These are phyloP conservation scores for Phytophthora pini DNA, from an alignment of 352 stramenopile species.

Conservation along the genomic window DNA sequence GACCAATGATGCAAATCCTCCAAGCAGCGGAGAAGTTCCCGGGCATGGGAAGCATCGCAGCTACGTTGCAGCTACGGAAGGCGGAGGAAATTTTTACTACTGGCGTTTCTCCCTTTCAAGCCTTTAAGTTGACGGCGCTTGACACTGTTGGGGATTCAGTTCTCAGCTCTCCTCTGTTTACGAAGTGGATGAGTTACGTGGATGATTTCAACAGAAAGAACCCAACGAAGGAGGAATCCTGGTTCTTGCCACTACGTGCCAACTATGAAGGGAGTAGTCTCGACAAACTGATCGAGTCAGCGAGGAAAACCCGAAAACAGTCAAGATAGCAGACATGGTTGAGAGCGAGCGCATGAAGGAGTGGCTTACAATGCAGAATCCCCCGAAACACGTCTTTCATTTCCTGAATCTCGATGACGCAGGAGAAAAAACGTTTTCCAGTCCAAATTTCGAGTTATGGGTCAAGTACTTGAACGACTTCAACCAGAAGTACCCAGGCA, in stretches of 20 bases:
- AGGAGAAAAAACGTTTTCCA: background rate
- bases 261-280: background rate
- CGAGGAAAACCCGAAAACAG: background rate
- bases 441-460: background rate
- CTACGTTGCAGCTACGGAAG: background rate
- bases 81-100: background rate
- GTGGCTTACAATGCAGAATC: background rate
- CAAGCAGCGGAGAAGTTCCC: background rate
- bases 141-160: background rate
- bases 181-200: constrained; percentile 2
- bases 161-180: background rate
- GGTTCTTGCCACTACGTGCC: background rate
- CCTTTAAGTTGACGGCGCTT: background rate
- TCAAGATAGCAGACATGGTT: background rate
- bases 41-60: background rate
- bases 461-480: background rate
- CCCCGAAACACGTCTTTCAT: background rate
- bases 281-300: background rate
- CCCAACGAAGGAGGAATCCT: background rate
- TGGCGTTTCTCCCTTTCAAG: background rate
- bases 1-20: background rate
- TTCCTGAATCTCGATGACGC: background rate
- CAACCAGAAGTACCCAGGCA: background rate
- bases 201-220: background rate
- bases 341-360: background rate